Conservation (phyloP, 495 filamentous ascomycete species). For the Annulohypoxylon maeteangense region DNA sequence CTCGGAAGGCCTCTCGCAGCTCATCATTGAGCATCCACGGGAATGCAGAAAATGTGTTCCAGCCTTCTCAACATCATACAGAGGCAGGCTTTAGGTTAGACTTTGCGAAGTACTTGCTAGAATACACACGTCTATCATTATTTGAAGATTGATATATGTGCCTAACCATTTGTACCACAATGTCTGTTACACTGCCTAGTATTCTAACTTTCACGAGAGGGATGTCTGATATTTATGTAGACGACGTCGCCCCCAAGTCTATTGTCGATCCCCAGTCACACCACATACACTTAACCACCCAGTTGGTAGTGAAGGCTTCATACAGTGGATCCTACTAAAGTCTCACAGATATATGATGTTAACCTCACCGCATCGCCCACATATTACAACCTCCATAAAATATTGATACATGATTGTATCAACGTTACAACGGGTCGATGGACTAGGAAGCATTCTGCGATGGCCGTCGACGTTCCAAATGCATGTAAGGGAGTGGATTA, state of each 20-base stretch:
- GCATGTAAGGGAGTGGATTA: conserved; percentile 3
- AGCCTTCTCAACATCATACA: background rate
- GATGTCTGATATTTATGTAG: background rate
- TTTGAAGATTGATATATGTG: background rate
- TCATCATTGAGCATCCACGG: background rate
- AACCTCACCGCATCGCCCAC: background rate
- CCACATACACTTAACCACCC: background rate
- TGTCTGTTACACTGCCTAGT: background rate
- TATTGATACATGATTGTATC: background rate
- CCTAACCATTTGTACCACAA: background rate
- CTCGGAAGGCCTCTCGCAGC: background rate
- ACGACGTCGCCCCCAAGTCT: background rate
- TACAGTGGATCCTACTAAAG: background rate
- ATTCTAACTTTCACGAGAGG: background rate
- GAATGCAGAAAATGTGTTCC: background rate
- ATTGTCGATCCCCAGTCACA: background rate
- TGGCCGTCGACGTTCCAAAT: background rate
- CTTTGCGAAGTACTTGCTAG: background rate
- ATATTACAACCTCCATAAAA: background rate
- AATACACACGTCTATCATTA: conserved; percentile 5
- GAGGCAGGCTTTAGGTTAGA: conserved; percentile 5
- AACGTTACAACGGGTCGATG: background rate
- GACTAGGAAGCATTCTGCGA: background rate
- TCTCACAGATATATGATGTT: background rate
- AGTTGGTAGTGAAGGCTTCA: background rate